Evolutionary conservation across 176 grass and related monocot genomes (phyloP).

Genomic region (Panicum miliaceum): DNA sequence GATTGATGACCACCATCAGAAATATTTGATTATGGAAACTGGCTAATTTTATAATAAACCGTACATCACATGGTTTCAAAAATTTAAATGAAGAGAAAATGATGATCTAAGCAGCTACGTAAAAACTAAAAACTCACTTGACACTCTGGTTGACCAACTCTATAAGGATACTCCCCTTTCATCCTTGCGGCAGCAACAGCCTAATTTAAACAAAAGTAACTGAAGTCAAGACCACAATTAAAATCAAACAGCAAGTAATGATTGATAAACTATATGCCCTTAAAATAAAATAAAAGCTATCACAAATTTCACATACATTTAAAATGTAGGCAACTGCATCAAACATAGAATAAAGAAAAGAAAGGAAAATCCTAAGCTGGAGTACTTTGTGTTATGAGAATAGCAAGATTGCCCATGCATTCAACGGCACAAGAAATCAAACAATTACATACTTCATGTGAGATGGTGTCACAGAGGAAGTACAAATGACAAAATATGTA

Average conservation of each 20-base stretch:
- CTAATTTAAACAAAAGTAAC: slow-evolving; percentile 43
- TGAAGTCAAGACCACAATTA: slow-evolving; percentile 22
- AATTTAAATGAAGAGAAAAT: background rate
- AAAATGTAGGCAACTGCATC: background rate
- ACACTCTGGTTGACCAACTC: slow-evolving; percentile 79
- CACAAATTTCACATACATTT: background rate
- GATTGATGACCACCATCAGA: background rate
- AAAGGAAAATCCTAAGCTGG: background rate
- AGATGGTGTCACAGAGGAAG: background rate
- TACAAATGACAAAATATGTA: background rate
- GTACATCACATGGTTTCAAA: background rate
- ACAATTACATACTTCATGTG: background rate
- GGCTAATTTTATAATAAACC: background rate
- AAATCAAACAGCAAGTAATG: slow-evolving; percentile 18
- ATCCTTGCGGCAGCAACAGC: slow-evolving; percentile 84
- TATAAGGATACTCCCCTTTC: slow-evolving; percentile 86
- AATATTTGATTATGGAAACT: slow-evolving; percentile 9
- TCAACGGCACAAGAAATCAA: background rate
- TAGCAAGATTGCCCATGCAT: background rate
- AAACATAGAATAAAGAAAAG: background rate
- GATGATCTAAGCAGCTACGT: slow-evolving; percentile 16
- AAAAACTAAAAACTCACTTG: slow-evolving; percentile 60
- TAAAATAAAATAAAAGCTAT: slow-evolving; percentile 8
- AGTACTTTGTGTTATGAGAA: background rate
- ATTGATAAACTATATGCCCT: background rate